Evolutionary conservation across 495 filamentous ascomycete genomes (phyloP).

Genomic region (Umbilicaria muhlenbergii): DNA sequence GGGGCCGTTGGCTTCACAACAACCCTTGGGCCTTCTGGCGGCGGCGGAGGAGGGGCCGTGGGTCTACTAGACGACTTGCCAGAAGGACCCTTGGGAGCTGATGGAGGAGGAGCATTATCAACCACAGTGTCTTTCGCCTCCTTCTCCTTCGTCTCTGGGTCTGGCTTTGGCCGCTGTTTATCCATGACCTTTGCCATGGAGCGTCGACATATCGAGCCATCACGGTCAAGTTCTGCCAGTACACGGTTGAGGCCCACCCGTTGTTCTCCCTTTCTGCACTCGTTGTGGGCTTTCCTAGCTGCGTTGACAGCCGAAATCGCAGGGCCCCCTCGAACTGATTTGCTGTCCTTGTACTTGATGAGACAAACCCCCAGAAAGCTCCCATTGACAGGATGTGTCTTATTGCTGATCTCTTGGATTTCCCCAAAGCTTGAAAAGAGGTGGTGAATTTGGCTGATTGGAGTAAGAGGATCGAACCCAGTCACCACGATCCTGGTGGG

Average conservation of each 20-base stretch:
- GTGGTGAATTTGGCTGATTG: slow-evolving; percentile 60
- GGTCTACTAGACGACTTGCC: slow-evolving; percentile 37
- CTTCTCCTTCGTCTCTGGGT: slow-evolving; percentile 13
- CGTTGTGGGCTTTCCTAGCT: slow-evolving; percentile 51
- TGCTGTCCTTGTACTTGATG: slow-evolving; percentile 70
- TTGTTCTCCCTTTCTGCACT: slow-evolving; percentile 49
- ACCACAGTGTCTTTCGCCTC: slow-evolving; percentile 20
- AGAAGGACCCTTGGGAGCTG: slow-evolving; percentile 76
- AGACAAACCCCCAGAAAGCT: slow-evolving; percentile 85
- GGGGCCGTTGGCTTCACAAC: slow-evolving; percentile 28
- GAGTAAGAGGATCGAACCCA: slow-evolving; percentile 81
- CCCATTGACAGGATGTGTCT: slow-evolving; percentile 82
- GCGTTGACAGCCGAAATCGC: slow-evolving; percentile 52
- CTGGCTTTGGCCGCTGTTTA: slow-evolving; percentile 37
- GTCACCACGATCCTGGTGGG: slow-evolving; percentile 78
- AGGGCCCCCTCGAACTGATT: slow-evolving; percentile 31
- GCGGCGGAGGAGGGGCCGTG: slow-evolving; percentile 13
- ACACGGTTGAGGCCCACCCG: slow-evolving; percentile 59
- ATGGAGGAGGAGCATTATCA: slow-evolving; percentile 54
- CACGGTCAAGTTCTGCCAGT: slow-evolving; percentile 72
- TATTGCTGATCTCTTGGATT: slow-evolving; percentile 74
- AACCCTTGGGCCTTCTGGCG: slow-evolving; percentile 16
- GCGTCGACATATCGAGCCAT: slow-evolving; percentile 61
- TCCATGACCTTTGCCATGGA: slow-evolving; percentile 57
- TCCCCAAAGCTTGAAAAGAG: slow-evolving; percentile 80